Evolutionary conservation across 352 stramenopile species (phyloP).

Genomic region (Ochromonadaceae sp.): DNA sequence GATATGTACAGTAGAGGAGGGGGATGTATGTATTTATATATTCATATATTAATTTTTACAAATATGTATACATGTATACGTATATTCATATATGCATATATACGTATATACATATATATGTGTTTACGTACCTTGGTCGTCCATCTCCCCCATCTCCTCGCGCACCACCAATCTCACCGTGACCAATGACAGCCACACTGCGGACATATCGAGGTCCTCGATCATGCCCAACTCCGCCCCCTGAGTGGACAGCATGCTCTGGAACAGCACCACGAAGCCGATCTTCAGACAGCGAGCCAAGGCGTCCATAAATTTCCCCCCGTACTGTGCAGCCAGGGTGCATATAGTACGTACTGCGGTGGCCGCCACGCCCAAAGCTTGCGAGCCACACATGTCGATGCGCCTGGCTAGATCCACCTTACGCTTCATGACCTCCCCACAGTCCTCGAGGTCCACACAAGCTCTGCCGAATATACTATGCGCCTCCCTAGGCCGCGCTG

Average conservation of each 20-base stretch:
- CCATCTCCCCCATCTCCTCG: too few relatives aligned
- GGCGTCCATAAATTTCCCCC: slow-evolving; percentile 8
- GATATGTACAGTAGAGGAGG: too few relatives aligned
- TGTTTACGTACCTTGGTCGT: too few relatives aligned
- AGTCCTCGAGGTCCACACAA: background rate
- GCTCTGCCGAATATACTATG: background rate
- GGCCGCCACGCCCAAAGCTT: background rate
- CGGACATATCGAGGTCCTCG: slow-evolving; percentile 64
- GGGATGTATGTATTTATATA: too few relatives aligned
- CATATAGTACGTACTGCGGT: background rate
- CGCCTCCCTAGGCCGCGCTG: background rate
- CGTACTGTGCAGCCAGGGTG: background rate
- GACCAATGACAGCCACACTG: slow-evolving; percentile 55
- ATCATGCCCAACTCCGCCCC: slow-evolving; percentile 71
- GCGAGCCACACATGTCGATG: slow-evolving; percentile 4
- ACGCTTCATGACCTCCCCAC: background rate
- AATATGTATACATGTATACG: too few relatives aligned
- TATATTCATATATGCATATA: too few relatives aligned
- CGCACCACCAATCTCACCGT: slow-evolving; percentile 55
- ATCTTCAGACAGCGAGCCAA: slow-evolving; percentile 12
- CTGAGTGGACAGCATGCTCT: slow-evolving; percentile 70
- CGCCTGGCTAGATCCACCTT: background rate
- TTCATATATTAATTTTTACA: too few relatives aligned
- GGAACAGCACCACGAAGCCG: slow-evolving; percentile 66
- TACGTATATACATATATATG: too few relatives aligned